Percentiles rank a stretch among this genome's conserved stretches.
Conservation (phyloP, 2,329 filamentous ascomycete genomes). For the Fusarium xylarioides region DNA sequence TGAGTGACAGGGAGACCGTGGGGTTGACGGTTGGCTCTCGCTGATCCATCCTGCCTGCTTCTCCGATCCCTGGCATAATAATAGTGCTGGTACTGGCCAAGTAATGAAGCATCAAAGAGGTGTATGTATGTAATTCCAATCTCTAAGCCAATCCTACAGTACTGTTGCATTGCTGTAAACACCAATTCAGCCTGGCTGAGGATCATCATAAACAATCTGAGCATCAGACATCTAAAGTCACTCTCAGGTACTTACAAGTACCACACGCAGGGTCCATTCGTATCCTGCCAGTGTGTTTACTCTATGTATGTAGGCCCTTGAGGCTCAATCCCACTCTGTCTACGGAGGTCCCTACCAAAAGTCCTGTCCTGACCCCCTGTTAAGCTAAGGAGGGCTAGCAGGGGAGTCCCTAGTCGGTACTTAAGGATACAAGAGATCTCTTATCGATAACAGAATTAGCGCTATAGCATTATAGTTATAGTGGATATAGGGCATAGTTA, state of each 20-base stretch:
- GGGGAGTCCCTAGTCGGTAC: too few relatives aligned
- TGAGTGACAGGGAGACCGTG: conserved; percentile 35
- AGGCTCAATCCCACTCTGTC: conserved; percentile 24
- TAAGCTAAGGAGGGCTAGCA: too few relatives aligned
- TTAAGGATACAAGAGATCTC: too few relatives aligned
- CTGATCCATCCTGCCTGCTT: conserved; percentile 28
- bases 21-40: conserved; percentile 43
- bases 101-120: conserved; percentile 3
- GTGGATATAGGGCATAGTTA: too few relatives aligned
- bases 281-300: neutral
- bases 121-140: conserved; percentile 12
- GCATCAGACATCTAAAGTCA: conserved; percentile 11
- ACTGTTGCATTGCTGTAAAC: conserved; percentile 1
- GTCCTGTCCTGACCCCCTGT: too few relatives aligned
- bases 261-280: conserved; percentile 2
- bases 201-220: neutral
- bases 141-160: conserved; percentile 14
- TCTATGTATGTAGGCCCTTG: neutral
- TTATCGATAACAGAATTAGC: too few relatives aligned
- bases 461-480: too few relatives aligned
- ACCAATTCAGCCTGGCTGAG: conserved; percentile 13
- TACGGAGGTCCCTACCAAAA: too few relatives aligned
- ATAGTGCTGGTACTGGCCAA: neutral
- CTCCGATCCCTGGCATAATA: conserved; percentile 12
- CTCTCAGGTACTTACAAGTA: conserved; percentile 19